Percentiles rank a stretch among this genome's conserved stretches.
Conservation (phyloP, 495 filamentous ascomycete genomes). For the Xylaria sp. region DNA sequence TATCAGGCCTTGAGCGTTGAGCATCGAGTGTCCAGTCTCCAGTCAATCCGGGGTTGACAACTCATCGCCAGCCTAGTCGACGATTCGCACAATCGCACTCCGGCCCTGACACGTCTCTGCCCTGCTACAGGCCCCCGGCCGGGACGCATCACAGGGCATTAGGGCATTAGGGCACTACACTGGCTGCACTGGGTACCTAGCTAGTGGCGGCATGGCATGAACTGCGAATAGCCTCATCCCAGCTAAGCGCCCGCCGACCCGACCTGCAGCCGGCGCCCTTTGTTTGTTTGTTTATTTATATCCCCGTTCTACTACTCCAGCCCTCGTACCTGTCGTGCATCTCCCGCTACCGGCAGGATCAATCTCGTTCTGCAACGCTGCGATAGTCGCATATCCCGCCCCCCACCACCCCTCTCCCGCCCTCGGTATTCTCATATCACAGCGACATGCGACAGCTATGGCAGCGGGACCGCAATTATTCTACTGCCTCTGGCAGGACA, state of each 20-base stretch:
- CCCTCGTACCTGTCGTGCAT: constrained; percentile 17
- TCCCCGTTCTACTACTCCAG: constrained; percentile 27
- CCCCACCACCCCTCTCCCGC: constrained; percentile 10
- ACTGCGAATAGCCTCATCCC: constrained; percentile 42
- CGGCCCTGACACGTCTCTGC: constrained; percentile 30
- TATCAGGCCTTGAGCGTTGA: constrained; percentile 34
- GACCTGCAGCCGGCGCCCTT: constrained; percentile 17
- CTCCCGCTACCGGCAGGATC: constrained; percentile 16
- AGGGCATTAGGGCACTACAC: no score
- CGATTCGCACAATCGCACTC: constrained; percentile 11
- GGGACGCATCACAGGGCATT: constrained; percentile 16
- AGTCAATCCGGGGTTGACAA: constrained; percentile 30
- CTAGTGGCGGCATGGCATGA: constrained; percentile 31
- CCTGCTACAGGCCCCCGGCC: constrained; percentile 31
- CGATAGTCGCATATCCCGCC: constrained; percentile 20
- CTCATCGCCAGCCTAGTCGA: constrained; percentile 27
- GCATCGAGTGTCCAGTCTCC: no score
- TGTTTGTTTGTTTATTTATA: constrained; percentile 28
- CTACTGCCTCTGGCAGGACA: constrained; percentile 62
- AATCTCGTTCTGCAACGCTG: constrained; percentile 25
- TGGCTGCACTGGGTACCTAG: no score
- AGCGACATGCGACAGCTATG: constrained; percentile 57
- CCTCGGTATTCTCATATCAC: constrained; percentile 25
- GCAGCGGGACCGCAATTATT: constrained; percentile 53
- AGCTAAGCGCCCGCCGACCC: constrained; percentile 31